These are phyloP conservation scores for Ophiocordyceps camponoti-leonardi DNA, from an alignment of 2,329 filamentous ascomycete genomes.

Conservation along the genomic window DNA sequence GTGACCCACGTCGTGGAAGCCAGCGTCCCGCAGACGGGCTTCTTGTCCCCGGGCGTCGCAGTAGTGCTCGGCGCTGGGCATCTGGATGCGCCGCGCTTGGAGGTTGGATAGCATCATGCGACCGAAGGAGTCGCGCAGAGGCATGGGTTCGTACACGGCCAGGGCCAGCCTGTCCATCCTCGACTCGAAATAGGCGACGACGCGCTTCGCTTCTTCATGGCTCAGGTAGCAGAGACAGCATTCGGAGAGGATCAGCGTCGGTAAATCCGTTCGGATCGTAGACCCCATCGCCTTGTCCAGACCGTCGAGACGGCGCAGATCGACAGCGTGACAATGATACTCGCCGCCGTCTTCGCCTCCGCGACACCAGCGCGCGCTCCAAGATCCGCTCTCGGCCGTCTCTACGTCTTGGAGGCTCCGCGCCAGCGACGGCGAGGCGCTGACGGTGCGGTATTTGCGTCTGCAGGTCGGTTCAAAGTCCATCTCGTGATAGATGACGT, in stretches of 20 bases:
- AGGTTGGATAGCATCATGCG: conserved; percentile 86
- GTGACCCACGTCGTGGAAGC: conserved; percentile 34
- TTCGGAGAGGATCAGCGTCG: conserved; percentile 81
- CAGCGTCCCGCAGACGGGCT: conserved; percentile 44
- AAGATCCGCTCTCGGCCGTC: conserved; percentile 16
- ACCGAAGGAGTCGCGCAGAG: conserved; percentile 72
- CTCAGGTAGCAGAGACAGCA: conserved; percentile 88
- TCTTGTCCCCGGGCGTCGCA: conserved; percentile 51
- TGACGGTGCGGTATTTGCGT: conserved; percentile 41
- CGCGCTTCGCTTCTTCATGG: conserved; percentile 40
- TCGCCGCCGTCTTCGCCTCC: conserved; percentile 19
- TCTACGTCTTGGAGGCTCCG: conserved; percentile 19
- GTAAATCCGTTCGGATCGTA: conserved; percentile 35
- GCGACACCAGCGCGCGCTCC: conserved; percentile 20
- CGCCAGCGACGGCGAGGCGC: conserved; percentile 26
- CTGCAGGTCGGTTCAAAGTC: conserved; percentile 67
- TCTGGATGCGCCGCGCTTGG: conserved; percentile 59
- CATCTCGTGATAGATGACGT: conserved; percentile 71
- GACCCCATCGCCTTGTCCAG: conserved; percentile 1
- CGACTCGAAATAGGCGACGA: conserved; percentile 47
- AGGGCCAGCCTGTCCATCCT: conserved; percentile 34
- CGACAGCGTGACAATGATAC: conserved; percentile 46
- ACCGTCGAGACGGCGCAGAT: conserved; percentile 44
- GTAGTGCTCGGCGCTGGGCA: conserved; percentile 69
- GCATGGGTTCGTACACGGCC: conserved; percentile 78